phyloP scores from a whole-genome alignment of 2,329 filamentous ascomycete species.

The Xylariaceae sp. region DNA sequence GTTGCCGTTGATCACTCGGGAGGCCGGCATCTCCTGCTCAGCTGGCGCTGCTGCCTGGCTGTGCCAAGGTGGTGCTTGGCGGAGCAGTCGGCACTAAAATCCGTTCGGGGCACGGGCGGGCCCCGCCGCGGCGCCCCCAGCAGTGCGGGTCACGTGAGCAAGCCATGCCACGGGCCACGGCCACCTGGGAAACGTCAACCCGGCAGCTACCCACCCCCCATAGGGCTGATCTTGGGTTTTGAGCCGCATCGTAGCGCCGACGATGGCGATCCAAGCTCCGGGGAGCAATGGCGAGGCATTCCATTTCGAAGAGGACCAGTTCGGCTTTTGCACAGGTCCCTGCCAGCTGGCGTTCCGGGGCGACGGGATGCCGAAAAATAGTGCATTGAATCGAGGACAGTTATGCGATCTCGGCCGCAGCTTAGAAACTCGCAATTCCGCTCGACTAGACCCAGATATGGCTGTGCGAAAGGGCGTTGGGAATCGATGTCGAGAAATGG shows the following conservation, averaged over 20 bases:
- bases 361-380: slow-evolving; percentile 11
- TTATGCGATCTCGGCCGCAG: slow-evolving; percentile 14
- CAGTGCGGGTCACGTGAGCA: too few species aligned
- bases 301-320: slow-evolving; percentile 19
- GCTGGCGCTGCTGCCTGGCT: too few species aligned
- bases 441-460: too few species aligned
- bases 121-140: too few species aligned
- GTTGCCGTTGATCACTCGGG: too few species aligned
- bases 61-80: too few species aligned
- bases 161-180: too few species aligned
- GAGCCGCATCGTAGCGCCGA: slow-evolving; percentile 29
- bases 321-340: slow-evolving; percentile 10
- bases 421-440: too few species aligned
- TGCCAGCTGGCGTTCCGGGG: not conserved
- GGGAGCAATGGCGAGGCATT: slow-evolving; percentile 17
- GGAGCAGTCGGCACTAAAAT: too few species aligned
- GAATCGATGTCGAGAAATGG: slow-evolving; percentile 21
- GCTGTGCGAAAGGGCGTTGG: slow-evolving; percentile 8
- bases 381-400: slow-evolving; percentile 12
- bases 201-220: slow-evolving; percentile 20
- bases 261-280: slow-evolving; percentile 26
- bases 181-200: too few species aligned
- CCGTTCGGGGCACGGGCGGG: too few species aligned
- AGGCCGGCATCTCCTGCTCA: too few species aligned
- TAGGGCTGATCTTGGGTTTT: slow-evolving; percentile 29